A percentile compares a stretch with the other conserved stretches of the same genome.
Conservation (phyloP, 108 stramenopile species). For the Conticribra guillardii region DNA sequence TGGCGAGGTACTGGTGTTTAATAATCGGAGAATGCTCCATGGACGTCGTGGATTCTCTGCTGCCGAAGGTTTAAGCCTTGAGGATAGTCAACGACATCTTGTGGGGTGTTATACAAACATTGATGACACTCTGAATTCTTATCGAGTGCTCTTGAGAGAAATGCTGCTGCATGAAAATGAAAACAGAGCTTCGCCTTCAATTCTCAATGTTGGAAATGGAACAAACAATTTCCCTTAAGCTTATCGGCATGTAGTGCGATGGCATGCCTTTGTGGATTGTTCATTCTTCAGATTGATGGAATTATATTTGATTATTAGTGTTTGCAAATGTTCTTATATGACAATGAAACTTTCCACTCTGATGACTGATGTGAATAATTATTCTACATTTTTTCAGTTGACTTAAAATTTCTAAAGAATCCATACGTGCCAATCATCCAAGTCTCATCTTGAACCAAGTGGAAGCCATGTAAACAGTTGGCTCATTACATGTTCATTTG, state of each 20-base stretch:
- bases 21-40: slow-evolving; percentile 84
- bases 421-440: too few species aligned
- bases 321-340: too few species aligned
- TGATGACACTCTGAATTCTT: slow-evolving; percentile 70
- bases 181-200: neutral
- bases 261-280: too few species aligned
- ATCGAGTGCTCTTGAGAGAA: slow-evolving; percentile 56
- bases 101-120: slow-evolving; percentile 82
- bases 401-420: too few species aligned
- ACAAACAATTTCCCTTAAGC: slow-evolving; percentile 27
- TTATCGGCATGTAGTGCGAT: too few species aligned
- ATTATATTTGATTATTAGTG: too few species aligned
- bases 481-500: slow-evolving; percentile 55
- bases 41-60: slow-evolving; percentile 64
- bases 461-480: slow-evolving; percentile 23
- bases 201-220: slow-evolving; percentile 56
- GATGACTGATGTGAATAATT: too few species aligned
- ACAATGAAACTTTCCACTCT: too few species aligned
- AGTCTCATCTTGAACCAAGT: slow-evolving; percentile 3
- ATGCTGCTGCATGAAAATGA: neutral
- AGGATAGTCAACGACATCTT: slow-evolving; percentile 66
- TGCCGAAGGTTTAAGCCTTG: slow-evolving; percentile 11
- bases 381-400: too few species aligned
- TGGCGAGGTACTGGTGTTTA: slow-evolving; percentile 78
- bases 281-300: too few species aligned